A percentile compares a stretch with the other conserved stretches of the same genome.
These are phyloP conservation scores for Solanum piurae DNA, from an alignment of 257 asterid species.

Conservation along the genomic window DNA sequence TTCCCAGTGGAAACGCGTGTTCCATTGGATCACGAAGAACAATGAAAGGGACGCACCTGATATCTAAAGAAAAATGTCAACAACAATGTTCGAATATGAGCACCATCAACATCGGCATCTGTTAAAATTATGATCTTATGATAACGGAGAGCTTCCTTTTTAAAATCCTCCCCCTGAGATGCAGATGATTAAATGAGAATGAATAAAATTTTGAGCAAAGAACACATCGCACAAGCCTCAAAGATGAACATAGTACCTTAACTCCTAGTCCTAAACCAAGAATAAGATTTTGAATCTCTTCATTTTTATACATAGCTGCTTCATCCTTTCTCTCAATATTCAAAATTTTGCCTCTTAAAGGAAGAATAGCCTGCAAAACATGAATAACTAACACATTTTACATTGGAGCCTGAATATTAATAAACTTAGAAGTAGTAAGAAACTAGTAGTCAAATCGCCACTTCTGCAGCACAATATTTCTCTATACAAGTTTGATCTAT, in stretches of 20 bases:
- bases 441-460: background rate
- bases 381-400: slow-evolving; percentile 1
- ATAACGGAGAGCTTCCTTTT: slow-evolving; percentile 84
- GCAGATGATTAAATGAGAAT: background rate
- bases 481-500: background rate
- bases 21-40: background rate
- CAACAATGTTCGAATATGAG: slow-evolving; percentile 88
- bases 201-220: slow-evolving; percentile 5
- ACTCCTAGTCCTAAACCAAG: slow-evolving; percentile 96
- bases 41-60: slow-evolving; percentile 49
- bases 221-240: background rate
- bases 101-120: slow-evolving; percentile 99
- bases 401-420: background rate
- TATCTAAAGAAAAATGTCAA: slow-evolving; percentile 90
- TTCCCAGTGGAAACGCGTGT: background rate
- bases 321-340: slow-evolving; percentile 92
- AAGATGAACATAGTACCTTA: slow-evolving; percentile 41
- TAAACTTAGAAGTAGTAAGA: background rate
- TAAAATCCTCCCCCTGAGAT: slow-evolving; percentile 88
- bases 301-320: slow-evolving; percentile 97
- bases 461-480: background rate
- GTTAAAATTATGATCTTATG: slow-evolving; percentile 94
- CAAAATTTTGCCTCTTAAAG: slow-evolving; percentile 93
- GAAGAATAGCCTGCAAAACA: slow-evolving; percentile 81
- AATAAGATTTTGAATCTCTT: slow-evolving; percentile 97